A percentile compares a stretch with the other conserved stretches of the same genome.
phyloP scores from a whole-genome alignment of 2,329 filamentous ascomycete genomes.

The Byssothecium circinans region DNA sequence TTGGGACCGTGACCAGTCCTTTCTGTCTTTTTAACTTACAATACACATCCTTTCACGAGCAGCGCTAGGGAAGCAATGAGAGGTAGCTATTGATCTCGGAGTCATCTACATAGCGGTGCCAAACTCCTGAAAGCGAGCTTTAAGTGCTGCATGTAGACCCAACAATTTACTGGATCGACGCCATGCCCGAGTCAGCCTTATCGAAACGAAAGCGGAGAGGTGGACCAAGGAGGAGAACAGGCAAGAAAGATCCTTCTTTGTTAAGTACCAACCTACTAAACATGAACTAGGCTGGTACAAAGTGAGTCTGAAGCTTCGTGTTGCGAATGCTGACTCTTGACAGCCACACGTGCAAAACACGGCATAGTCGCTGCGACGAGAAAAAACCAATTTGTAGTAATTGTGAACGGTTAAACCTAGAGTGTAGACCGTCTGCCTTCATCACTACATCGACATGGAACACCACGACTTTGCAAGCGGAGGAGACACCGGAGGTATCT shows the following conservation, averaged over 20 bases:
- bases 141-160: too few species aligned
- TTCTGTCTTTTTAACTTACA: too few species aligned
- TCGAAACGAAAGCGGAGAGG: conserved; percentile 30
- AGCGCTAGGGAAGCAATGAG: too few species aligned
- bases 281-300: conserved; percentile 18
- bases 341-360: conserved; percentile 37
- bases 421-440: conserved; percentile 31
- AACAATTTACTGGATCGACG: too few species aligned
- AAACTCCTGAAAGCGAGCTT: too few species aligned
- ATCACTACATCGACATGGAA: conserved; percentile 18
- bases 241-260: conserved; percentile 5
- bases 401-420: conserved; percentile 31
- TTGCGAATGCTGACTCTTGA: conserved; percentile 5
- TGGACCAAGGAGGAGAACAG: conserved; percentile 31
- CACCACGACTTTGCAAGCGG: conserved; percentile 4
- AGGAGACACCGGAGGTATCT: conserved; percentile 2
- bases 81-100: too few species aligned
- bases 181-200: conserved; percentile 5
- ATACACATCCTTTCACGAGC: too few species aligned
- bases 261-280: conserved; percentile 5
- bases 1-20: too few species aligned
- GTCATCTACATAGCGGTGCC: too few species aligned
- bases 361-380: conserved; percentile 41
- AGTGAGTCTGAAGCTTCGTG: conserved; percentile 9
- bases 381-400: conserved; percentile 37